Percentiles rank a stretch among this genome's conserved stretches.
Conservation (phyloP, 2,329 filamentous ascomycete species). For the Pseudocercospora fijiensis region DNA sequence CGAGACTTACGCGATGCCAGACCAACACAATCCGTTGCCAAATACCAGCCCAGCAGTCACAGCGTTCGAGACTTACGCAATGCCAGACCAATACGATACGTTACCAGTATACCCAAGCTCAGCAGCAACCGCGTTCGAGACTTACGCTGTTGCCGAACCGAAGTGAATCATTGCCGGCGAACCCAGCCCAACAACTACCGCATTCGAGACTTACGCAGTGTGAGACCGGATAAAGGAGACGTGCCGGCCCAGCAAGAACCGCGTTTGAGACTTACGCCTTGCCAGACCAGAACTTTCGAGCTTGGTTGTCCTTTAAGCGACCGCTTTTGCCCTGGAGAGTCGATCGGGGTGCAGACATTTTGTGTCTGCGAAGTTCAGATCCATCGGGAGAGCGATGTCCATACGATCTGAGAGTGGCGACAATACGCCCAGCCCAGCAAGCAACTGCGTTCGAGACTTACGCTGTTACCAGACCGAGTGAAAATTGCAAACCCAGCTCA, state of each 20-base stretch:
- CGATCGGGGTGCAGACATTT: constrained; percentile 1
- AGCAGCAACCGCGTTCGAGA: neutral
- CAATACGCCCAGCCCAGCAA: neutral
- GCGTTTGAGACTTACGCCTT: neutral
- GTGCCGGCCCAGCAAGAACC: neutral
- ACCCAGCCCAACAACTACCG: neutral
- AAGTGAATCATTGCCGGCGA: neutral
- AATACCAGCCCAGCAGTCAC: neutral
- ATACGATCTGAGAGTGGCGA: constrained; percentile 4
- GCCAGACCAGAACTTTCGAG: neutral
- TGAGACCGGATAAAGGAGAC: neutral
- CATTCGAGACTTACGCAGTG: neutral
- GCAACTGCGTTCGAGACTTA: neutral
- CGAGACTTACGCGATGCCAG: neutral
- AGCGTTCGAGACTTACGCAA: neutral
- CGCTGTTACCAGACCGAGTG: neutral
- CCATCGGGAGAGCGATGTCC: neutral
- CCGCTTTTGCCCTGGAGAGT: constrained; percentile 3
- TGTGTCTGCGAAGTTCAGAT: neutral
- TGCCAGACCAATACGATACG: neutral
- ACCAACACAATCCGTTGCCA: no score
- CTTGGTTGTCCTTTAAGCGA: constrained; percentile 4
- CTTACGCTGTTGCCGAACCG: neutral
- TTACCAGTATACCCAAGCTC: neutral
- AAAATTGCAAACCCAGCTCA: neutral